Percentiles rank a stretch among this genome's conserved stretches.
Conservation (phyloP, 106 monocot genomes). For the Phalaenopsis aphrodite region DNA sequence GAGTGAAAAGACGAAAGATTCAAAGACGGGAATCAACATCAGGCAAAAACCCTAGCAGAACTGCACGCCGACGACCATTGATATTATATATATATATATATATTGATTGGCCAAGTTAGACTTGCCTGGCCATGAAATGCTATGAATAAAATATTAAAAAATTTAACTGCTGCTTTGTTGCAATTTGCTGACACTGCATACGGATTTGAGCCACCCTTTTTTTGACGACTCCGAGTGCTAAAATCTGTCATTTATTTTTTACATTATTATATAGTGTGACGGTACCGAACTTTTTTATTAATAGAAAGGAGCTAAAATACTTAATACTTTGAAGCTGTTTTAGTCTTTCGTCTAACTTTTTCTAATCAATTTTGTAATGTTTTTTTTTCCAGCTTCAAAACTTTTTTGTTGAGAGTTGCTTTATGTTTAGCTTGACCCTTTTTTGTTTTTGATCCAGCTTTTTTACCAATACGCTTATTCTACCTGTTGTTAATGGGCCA, state of each 20-base stretch:
- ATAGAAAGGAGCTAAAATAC: neutral
- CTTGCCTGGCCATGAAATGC: too few relatives aligned
- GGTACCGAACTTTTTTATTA: neutral
- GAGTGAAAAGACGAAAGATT: too few relatives aligned
- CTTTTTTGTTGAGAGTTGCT: neutral
- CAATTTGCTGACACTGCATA: neutral
- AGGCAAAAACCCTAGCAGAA: too few relatives aligned
- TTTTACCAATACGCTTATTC: slow-evolving; percentile 98
- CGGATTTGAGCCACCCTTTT: neutral
- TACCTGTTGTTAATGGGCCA: slow-evolving; percentile 89
- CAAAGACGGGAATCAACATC: too few relatives aligned
- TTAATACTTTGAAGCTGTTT: neutral
- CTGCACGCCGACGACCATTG: too few relatives aligned
- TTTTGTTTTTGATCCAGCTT: slow-evolving; percentile 54
- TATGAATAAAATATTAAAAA: neutral
- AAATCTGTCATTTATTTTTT: neutral
- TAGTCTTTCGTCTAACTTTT: neutral
- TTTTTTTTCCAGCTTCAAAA: neutral
- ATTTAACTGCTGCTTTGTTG: neutral
- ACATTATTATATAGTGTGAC: neutral
- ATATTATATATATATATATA: too few relatives aligned
- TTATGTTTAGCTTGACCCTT: neutral
- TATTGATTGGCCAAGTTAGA: too few relatives aligned
- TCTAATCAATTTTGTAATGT: neutral
- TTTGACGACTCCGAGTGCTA: neutral